phyloP scores from a whole-genome alignment of 768 basidiomycete species.

The Xerocomellus amylosporus region DNA sequence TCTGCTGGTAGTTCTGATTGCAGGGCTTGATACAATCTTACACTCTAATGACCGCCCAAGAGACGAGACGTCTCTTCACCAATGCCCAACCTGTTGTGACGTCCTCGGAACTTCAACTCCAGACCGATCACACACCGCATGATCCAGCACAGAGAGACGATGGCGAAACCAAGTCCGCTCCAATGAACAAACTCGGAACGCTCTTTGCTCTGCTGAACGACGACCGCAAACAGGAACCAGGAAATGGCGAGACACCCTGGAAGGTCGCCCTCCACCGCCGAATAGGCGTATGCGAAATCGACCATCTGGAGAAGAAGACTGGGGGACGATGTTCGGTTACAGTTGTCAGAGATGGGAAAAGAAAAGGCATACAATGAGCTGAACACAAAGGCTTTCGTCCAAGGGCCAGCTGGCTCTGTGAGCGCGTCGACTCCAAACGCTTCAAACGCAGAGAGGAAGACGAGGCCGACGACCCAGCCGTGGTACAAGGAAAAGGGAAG shows the following conservation, averaged over 20 bases:
- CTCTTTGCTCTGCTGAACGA: conserved; percentile 44
- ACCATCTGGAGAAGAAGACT: conserved; percentile 58
- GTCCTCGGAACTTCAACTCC: conserved; percentile 34
- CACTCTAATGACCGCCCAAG: conserved; percentile 24
- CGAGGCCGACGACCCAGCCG: conserved; percentile 54
- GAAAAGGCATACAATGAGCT: conserved; percentile 43
- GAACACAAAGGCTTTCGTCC: conserved; percentile 65
- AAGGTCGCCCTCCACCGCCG: conserved; percentile 60
- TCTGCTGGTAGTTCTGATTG: background rate
- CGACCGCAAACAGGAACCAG: conserved; percentile 66
- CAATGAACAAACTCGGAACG: conserved; percentile 60
- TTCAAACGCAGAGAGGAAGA: conserved; percentile 55
- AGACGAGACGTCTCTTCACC: conserved; percentile 34
- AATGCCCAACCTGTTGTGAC: conserved; percentile 32
- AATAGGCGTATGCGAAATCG: conserved; percentile 64
- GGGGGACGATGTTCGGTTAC: background rate
- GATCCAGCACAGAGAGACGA: conserved; percentile 63
- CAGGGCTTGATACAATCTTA: background rate
- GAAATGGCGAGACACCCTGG: conserved; percentile 66
- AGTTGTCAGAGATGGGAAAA: background rate
- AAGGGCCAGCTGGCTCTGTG: conserved; percentile 49
- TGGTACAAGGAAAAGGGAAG: conserved; percentile 72
- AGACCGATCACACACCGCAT: conserved; percentile 50
- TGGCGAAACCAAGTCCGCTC: conserved; percentile 60
- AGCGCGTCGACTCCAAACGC: conserved; percentile 60